Evolutionary conservation across 495 filamentous ascomycete species (phyloP), one percentile per base, ranked within the genome.

Genomic region (Cercophora sp.): DNA sequence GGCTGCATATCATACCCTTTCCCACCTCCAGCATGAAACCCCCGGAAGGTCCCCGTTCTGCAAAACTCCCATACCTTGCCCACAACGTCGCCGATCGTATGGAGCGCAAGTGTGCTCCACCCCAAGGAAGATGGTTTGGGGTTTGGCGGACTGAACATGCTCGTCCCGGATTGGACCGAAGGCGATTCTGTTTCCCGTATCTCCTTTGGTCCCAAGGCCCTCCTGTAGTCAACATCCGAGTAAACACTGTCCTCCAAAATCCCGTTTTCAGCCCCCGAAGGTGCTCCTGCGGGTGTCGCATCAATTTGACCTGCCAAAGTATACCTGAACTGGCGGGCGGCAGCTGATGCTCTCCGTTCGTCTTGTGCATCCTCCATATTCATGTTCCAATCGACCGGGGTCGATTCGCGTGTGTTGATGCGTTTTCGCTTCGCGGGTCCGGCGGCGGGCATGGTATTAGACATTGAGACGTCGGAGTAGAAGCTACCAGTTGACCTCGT

Each of bases 21-120:
- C 4, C 90, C 91, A 15, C 86, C 89, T 20, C 89, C 91, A 11
- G 89, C 87, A 50, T 91, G 85, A 68, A 96, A 96, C 0, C 91
- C 91, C 41, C 76, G 73, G 63, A 96, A 91, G 0, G 85, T 79
- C 8, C 81, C 79, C 1, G 75, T 73, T 61, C 76, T 86, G 75
- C 89, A 93, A 54, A 94, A 89, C 60, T 90, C 79, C 74, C 87
- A 88, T 8, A 93, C 82, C 64, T 85, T 91, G 5, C 87, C 87
- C 6, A 89, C 83, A 22, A 87, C 79, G 26, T 74, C 70, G 9
- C 78, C 76, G 43, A 78, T 65, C 6, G 74, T 72, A 23, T 64
- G 60, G 13, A 76, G 51, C 29, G 72, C 71, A 25, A 73, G 60
- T 23, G 67, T 68, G 13, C 69, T 74, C 79, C 79, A 81, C 43